Conservation (phyloP, 2,329 filamentous ascomycete genomes). For the Remersonia thermophila region DNA sequence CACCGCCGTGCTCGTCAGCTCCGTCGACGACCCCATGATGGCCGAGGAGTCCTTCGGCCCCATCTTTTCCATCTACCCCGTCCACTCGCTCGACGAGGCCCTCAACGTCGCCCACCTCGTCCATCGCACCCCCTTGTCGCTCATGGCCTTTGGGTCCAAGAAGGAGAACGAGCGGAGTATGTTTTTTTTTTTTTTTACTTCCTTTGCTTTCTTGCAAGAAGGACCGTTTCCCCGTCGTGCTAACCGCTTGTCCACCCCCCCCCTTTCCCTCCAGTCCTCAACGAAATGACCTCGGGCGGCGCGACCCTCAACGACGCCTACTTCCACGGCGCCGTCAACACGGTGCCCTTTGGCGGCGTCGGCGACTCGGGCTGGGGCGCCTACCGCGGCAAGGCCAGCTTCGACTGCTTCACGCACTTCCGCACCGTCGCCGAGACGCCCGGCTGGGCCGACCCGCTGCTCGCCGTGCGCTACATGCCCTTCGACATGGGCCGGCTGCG, state of each 20-base stretch:
- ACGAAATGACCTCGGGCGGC: slow-evolving; percentile 53
- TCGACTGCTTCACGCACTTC: slow-evolving; percentile 53
- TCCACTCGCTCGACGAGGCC: slow-evolving; percentile 71
- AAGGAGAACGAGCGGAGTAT: slow-evolving; percentile 62
- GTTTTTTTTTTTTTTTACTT: slow-evolving; percentile 14
- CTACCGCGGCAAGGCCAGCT: slow-evolving; percentile 66
- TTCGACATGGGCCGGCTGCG: slow-evolving; percentile 37
- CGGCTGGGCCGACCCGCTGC: slow-evolving; percentile 52
- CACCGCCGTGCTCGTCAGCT: slow-evolving; percentile 77
- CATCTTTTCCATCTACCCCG: slow-evolving; percentile 71
- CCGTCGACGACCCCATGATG: slow-evolving; percentile 64
- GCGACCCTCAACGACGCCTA: slow-evolving; percentile 47
- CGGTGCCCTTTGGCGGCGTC: slow-evolving; percentile 70
- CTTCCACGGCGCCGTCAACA: slow-evolving; percentile 46
- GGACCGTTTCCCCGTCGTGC: not conserved
- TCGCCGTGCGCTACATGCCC: slow-evolving; percentile 57
- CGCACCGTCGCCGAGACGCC: slow-evolving; percentile 49
- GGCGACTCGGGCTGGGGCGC: slow-evolving; percentile 64
- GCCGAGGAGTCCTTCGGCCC: slow-evolving; percentile 84
- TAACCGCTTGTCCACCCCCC: slow-evolving; percentile 4
- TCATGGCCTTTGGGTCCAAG: slow-evolving; percentile 78
- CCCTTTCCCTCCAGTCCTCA: slow-evolving; percentile 36
- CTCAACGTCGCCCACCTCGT: slow-evolving; percentile 71
- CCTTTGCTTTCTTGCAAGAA: no score
- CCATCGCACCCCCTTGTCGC: slow-evolving; percentile 68